phyloP scores from a whole-genome alignment of 345 rosid genomes.

The Draba incana region DNA sequence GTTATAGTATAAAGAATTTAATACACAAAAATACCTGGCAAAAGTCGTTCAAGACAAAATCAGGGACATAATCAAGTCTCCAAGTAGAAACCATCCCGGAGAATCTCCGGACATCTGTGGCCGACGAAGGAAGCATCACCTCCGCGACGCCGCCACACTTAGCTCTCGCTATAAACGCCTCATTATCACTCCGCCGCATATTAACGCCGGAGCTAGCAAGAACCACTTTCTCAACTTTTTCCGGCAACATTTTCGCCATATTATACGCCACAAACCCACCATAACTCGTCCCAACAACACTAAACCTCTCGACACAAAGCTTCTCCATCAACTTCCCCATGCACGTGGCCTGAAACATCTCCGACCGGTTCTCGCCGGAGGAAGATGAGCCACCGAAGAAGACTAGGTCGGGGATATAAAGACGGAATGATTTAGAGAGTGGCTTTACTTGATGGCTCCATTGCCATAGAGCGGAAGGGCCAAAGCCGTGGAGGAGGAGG shows the following conservation, averaged over 20 bases:
- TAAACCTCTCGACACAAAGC: slow-evolving; percentile 52
- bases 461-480: slow-evolving; percentile 75
- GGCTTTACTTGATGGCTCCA: slow-evolving; percentile 72
- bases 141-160: slow-evolving; percentile 45
- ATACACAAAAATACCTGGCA: slow-evolving; percentile 46
- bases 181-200: slow-evolving; percentile 56
- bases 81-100: slow-evolving; percentile 46
- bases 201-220: slow-evolving; percentile 81
- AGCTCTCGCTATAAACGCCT: slow-evolving; percentile 51
- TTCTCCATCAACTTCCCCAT: slow-evolving; percentile 60
- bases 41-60: slow-evolving; percentile 61
- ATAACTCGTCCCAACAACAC: slow-evolving; percentile 77
- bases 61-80: slow-evolving; percentile 50
- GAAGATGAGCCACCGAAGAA: slow-evolving; percentile 71
- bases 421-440: slow-evolving; percentile 47
- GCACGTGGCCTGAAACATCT: slow-evolving; percentile 63
- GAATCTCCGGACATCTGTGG: slow-evolving; percentile 54
- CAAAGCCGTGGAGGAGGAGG: slow-evolving; percentile 84
- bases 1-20: not conserved
- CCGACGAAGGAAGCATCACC: slow-evolving; percentile 67
- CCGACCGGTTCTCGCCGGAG: slow-evolving; percentile 50
- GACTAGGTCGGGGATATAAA: slow-evolving; percentile 79
- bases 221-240: slow-evolving; percentile 77
- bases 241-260: slow-evolving; percentile 71
- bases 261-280: slow-evolving; percentile 87